phyloP scores from a whole-genome alignment of 805 yeast genomes.

The Metschnikowia santaceciliae region DNA sequence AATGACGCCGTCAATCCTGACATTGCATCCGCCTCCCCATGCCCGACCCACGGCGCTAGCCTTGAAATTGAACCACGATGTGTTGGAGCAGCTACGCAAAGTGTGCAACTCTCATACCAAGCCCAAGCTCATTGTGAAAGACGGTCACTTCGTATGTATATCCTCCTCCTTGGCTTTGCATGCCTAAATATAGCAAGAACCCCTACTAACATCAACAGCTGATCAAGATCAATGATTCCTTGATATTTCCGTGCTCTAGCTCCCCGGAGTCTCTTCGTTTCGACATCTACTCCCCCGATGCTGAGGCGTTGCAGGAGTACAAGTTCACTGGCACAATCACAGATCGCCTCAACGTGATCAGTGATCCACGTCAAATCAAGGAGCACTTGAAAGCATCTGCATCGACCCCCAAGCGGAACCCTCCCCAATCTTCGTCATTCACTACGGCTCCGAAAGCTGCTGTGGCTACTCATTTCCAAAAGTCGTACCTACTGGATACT shows the following conservation, averaged over 20 bases:
- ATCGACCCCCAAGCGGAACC: slow-evolving; percentile 1
- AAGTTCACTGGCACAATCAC: slow-evolving; percentile 30
- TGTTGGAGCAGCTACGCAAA: slow-evolving; percentile 24
- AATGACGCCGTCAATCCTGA: slow-evolving; percentile 14
- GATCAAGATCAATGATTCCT: slow-evolving; percentile 24
- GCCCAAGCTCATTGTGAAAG: slow-evolving; percentile 34
- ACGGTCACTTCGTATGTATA: slow-evolving; percentile 33
- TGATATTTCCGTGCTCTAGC: slow-evolving; percentile 30
- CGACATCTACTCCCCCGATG: slow-evolving; percentile 27
- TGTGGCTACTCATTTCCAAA: not conserved
- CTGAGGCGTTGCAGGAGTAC: slow-evolving; percentile 9
- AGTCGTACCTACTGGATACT: slow-evolving; percentile 3
- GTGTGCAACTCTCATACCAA: slow-evolving; percentile 11
- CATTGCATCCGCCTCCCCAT: slow-evolving; percentile 15
- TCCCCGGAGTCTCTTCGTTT: slow-evolving; percentile 35
- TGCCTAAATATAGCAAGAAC: not conserved
- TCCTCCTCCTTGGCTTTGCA: not conserved
- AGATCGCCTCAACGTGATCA: slow-evolving; percentile 27
- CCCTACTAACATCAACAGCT: slow-evolving; percentile 25
- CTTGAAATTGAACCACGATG: slow-evolving; percentile 27
- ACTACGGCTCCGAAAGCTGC: not conserved
- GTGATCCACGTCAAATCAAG: slow-evolving; percentile 28
- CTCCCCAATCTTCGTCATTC: not conserved
- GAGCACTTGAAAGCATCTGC: slow-evolving; percentile 13
- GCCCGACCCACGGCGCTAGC: slow-evolving; percentile 24